Base-by-base conservation (phyloP, 2,329 filamentous ascomycete genomes). In the Aureobasidium sp. region DNA sequence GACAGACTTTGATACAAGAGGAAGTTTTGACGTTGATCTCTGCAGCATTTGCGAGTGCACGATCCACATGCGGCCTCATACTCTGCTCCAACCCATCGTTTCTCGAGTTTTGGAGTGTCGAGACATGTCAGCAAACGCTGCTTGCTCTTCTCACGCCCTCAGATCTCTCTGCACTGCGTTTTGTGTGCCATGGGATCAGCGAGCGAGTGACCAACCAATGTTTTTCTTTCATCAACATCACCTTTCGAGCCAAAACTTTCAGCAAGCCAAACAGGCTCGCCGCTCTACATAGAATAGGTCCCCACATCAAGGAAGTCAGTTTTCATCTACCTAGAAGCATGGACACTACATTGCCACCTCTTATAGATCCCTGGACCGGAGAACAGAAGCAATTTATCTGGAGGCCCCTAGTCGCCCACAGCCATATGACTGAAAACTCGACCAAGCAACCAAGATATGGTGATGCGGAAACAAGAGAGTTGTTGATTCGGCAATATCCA, bases 401-500 rank as follows among this genome's bases (percentile, higher is more conserved):
- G 77, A 88, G 85, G 62, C 91, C 91, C 17, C 87, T 91, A 70
- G 71, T 76, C 45, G 69, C 84, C 2, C 85, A 85, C 44, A 83
- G 84, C 71, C 82, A 82, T 34, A 65, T 69, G 29, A 66, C 84
- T 11, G 45, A 8, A 80, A 61, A 83, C 49, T 76, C 86, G 67
- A 80, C 83, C 65, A 79, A 75, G 68, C 70, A 86, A 60, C 88
- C 88, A 57, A 93, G 90, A 75, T 95, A 95, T 73, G 89, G 88
- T 67, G 89, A 87, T 72, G 81, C 83, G 68, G 88, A 90, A 69
- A 84, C 94, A 69, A 91, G 87, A 64, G 88, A 93, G 70, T 82
- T 95, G 63, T 80, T 96, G 64, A 89, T 90, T 15, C 86, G 90
- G 71, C 91, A 96, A 75, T 96, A 95, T 70, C 90, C 90, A 58